Evolutionary conservation across 177 flowering plant genomes (phyloP), one percentile per base, ranked within the genome.

Genomic region (Vitis hybrid): DNA sequence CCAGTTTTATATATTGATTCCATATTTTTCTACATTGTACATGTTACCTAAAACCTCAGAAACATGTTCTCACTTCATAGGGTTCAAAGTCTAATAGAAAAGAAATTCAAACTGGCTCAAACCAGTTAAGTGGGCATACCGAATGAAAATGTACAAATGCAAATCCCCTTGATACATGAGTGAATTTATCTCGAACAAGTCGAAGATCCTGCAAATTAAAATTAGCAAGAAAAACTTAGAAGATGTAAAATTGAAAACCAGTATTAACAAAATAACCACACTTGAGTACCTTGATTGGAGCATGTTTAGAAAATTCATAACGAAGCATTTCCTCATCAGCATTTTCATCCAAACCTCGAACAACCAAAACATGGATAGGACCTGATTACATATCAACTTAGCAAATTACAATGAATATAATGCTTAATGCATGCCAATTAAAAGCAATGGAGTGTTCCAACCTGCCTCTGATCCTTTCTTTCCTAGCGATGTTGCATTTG

Each of bases 301-400:
- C 97, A 86, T 92, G 97, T 79, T 96, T 96, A 33, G 98, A 92
- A 75, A 96, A 96, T 69, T 96, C 99, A 77, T 96, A 96, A 2
- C 99, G 97, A 73, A 96, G 88, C 98, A 94, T 94, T 73, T 93
- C 99, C 77, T 96, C 99, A 84, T 96, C 99, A 60, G 98, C 97
- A 89, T 93, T 91, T 70, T 93, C 98, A 85, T 96, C 99, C 91
- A 96, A 85, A 59, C 99, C 99, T 70, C 97, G 92, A 53, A 93
- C 95, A 77, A 94, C 99, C 80, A 96, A 77, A 49, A 96, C 99
- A 86, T 96, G 98, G 18, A 97, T 90, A 51, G 97, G 99, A 71
- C 98, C 99, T 96, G 79, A 64, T 51, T 65, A 70, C 26, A 29
- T 50, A 66, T 26, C 59, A 66, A 64, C 10, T 66, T 66, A 74